These are phyloP conservation scores for Arthrobotrys pseudoclavata DNA, from an alignment of 2,329 filamentous ascomycete genomes.

Conservation along the genomic window DNA sequence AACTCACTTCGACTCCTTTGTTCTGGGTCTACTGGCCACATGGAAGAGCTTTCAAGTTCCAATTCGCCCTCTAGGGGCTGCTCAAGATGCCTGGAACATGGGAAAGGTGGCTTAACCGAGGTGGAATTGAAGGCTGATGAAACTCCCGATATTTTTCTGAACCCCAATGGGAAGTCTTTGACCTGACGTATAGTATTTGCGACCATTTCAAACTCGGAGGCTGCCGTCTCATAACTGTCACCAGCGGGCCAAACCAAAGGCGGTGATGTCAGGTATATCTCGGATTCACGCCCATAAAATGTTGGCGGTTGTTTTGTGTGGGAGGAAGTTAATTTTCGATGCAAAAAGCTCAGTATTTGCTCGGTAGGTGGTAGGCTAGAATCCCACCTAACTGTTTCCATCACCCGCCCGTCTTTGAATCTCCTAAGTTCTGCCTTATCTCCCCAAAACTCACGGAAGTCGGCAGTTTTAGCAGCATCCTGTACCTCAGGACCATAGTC, in stretches of 20 bases:
- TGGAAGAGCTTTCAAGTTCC: constrained; percentile 48
- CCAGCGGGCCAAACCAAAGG: too few relatives aligned
- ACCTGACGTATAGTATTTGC: constrained; percentile 27
- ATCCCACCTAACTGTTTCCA: constrained; percentile 90
- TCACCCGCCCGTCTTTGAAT: constrained; percentile 94
- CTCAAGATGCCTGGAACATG: neutral
- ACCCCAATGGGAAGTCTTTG: constrained; percentile 35
- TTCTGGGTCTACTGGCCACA: constrained; percentile 42
- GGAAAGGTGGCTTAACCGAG: constrained; percentile 24
- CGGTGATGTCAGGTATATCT: neutral
- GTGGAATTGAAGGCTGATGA: constrained; percentile 33
- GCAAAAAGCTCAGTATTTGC: constrained; percentile 81
- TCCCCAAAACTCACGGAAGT: constrained; percentile 93
- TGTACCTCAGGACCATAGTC: constrained; percentile 91
- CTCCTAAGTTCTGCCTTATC: constrained; percentile 91
- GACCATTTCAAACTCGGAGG: constrained; percentile 40
- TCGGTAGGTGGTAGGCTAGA: constrained; percentile 76
- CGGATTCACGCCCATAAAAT: constrained; percentile 28
- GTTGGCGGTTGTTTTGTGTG: neutral
- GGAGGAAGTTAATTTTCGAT: constrained; percentile 68
- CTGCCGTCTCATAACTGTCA: neutral
- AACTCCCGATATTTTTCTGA: constrained; percentile 22
- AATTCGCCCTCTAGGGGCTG: constrained; percentile 31
- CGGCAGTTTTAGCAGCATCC: constrained; percentile 82
- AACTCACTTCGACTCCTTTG: constrained; percentile 34